These are phyloP conservation scores for Pythium phragmiticola DNA, from an alignment of 352 stramenopile genomes.

Conservation along the genomic window DNA sequence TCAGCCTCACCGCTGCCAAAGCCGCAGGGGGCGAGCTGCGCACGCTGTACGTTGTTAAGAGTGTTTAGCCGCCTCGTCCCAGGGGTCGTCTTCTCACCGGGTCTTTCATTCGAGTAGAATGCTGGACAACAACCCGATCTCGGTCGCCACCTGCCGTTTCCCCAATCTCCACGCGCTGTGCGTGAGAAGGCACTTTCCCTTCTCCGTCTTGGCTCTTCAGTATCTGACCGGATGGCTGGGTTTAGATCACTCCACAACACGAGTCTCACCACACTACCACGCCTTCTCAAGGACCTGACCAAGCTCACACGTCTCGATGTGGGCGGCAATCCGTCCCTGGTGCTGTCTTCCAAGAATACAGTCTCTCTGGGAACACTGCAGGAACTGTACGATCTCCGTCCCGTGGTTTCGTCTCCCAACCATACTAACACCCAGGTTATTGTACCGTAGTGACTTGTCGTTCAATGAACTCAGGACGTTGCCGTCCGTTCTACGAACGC, in stretches of 20 bases:
- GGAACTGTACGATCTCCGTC: conserved; percentile 7
- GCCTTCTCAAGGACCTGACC: conserved; percentile 18
- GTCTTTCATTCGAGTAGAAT: conserved; percentile 1
- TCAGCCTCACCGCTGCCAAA: neutral
- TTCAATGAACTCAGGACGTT: conserved; percentile 9
- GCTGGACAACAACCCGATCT: conserved; percentile 25
- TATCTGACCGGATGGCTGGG: neutral
- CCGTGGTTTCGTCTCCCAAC: neutral
- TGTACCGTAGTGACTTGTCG: conserved; percentile 13
- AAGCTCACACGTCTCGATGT: conserved; percentile 25
- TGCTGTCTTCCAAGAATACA: conserved; percentile 16
- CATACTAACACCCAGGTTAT: neutral
- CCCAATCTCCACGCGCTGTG: conserved; percentile 19
- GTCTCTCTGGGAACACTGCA: conserved; percentile 3
- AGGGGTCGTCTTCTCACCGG: neutral
- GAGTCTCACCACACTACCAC: conserved; percentile 22
- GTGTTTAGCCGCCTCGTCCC: neutral
- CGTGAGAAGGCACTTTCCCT: neutral
- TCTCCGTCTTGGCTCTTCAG: neutral
- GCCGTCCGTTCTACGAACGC: neutral
- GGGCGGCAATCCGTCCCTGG: conserved; percentile 22
- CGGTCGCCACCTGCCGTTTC: conserved; percentile 20
- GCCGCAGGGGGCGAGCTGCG: neutral
- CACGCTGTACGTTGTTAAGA: conserved; percentile 22
- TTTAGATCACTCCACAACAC: conserved; percentile 31